phyloP scores from a whole-genome alignment of 139 green algal genomes.

The Chlorella sp. region DNA sequence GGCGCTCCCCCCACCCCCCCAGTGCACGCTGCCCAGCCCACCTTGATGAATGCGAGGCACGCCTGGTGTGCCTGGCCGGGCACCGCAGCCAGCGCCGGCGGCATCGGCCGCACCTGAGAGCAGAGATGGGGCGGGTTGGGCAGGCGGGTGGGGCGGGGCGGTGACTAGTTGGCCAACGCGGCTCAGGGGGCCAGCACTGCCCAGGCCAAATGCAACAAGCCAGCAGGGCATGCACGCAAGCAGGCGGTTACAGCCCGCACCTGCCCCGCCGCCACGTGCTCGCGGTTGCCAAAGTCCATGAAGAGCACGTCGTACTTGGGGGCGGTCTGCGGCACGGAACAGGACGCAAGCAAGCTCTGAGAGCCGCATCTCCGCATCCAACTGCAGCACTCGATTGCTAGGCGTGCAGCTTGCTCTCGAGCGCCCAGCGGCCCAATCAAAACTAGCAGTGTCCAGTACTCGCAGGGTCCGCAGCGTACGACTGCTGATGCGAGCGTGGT shows the following conservation, averaged over 20 bases:
- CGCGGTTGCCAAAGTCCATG: slow-evolving; percentile 94
- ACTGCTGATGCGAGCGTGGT: too few species aligned
- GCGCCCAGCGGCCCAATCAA: too few species aligned
- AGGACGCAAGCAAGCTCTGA: neutral
- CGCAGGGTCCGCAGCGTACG: too few species aligned
- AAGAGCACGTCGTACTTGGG: slow-evolving; percentile 85
- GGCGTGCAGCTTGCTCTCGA: too few species aligned
- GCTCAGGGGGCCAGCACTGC: too few species aligned
- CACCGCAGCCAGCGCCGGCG: slow-evolving; percentile 74
- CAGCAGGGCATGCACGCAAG: neutral
- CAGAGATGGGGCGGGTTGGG: neutral
- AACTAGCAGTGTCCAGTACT: too few species aligned
- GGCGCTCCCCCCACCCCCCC: neutral
- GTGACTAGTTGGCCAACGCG: neutral
- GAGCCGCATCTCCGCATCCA: too few species aligned
- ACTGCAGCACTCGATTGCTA: too few species aligned
- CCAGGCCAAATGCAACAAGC: neutral
- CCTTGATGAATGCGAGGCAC: slow-evolving; percentile 66
- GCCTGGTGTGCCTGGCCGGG: slow-evolving; percentile 67
- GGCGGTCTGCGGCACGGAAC: slow-evolving; percentile 35
- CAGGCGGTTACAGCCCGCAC: neutral
- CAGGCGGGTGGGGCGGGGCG: too few species aligned
- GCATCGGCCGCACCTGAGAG: slow-evolving; percentile 61
- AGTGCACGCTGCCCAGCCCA: slow-evolving; percentile 40
- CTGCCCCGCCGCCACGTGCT: slow-evolving; percentile 43